Evolutionary conservation across 2,329 filamentous ascomycete genomes (phyloP).

Genomic region (Fusarium scirpi): DNA sequence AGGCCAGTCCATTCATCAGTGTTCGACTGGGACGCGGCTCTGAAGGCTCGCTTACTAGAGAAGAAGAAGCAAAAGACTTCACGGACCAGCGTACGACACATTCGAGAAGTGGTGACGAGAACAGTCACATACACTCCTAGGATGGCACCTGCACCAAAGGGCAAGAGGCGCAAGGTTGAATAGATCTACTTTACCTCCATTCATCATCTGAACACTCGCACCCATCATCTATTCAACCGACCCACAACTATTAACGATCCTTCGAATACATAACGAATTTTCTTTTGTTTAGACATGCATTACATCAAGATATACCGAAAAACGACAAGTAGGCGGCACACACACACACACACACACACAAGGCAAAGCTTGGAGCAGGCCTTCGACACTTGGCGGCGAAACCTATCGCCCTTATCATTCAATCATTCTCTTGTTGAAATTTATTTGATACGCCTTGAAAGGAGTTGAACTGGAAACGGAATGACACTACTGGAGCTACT

Average conservation of each 20-base stretch:
- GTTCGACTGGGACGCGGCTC: conserved; percentile 81
- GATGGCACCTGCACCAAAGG: conserved; percentile 90
- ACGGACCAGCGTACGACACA: conserved; percentile 74
- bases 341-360: not conserved
- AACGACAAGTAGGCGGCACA: conserved; percentile 33
- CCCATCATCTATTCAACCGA: conserved; percentile 11
- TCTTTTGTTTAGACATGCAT: conserved; percentile 47
- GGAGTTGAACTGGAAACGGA: conserved; percentile 36
- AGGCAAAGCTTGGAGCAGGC: conserved; percentile 32
- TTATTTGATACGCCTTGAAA: conserved; percentile 33
- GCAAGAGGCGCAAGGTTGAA: conserved; percentile 85
- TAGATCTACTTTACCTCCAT: conserved; percentile 40
- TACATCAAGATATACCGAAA: conserved; percentile 33
- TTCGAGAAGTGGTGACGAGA: conserved; percentile 91
- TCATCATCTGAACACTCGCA: conserved; percentile 18
- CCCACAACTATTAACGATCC: conserved; percentile 36
- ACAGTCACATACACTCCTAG: conserved; percentile 91
- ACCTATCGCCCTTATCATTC: conserved; percentile 25
- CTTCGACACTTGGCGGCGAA: conserved; percentile 27
- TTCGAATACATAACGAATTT: conserved; percentile 42
- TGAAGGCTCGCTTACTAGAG: conserved; percentile 75
- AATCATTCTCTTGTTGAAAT: conserved; percentile 29
- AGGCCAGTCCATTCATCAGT: conserved; percentile 76
- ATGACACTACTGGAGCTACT: conserved; percentile 34
- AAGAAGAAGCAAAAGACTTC: conserved; percentile 67